Conservation (phyloP, 345 rosid genomes). For the Populus tremula region DNA sequence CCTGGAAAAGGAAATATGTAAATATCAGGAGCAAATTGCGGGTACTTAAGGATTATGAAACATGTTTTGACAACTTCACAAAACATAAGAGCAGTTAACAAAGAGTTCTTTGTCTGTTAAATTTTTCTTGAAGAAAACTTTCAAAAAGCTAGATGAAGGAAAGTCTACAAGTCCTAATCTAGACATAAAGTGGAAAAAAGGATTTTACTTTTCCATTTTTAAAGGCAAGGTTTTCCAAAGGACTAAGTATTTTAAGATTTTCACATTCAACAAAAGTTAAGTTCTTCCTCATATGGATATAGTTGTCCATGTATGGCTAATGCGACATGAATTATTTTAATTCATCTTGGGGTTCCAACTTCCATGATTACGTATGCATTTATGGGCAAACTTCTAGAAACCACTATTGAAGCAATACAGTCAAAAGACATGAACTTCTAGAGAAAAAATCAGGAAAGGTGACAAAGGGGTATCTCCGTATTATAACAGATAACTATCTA, state of each 20-base stretch:
- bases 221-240: neutral
- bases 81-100: neutral
- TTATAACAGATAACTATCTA: conserved; percentile 1
- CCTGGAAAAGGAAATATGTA: conserved; percentile 37
- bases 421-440: neutral
- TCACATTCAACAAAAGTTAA: neutral
- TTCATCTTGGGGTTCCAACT: neutral
- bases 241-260: neutral
- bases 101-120: neutral
- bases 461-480: neutral
- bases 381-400: neutral
- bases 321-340: neutral
- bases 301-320: neutral
- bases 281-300: neutral
- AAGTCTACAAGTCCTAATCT: neutral
- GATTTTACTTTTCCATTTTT: neutral
- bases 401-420: neutral
- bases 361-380: neutral
- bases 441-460: neutral
- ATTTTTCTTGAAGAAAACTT: neutral
- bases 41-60: neutral
- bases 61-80: neutral
- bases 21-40: conserved; percentile 16
- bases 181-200: neutral
- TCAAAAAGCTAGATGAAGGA: neutral